phyloP scores from a whole-genome alignment of 768 basidiomycete species.

The Epithele typhae region DNA sequence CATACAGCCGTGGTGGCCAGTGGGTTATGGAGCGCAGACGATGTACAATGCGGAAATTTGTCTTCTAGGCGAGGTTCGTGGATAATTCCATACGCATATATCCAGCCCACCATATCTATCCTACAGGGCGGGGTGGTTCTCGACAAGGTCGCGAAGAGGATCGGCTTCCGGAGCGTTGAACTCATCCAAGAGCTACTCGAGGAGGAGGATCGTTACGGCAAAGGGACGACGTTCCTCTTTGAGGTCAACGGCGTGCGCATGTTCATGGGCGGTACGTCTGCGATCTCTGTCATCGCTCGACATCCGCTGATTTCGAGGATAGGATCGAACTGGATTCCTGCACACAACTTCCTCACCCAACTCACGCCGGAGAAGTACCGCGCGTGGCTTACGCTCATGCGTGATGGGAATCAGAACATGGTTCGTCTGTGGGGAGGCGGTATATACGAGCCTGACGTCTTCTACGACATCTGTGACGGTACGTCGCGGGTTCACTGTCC shows the following conservation, averaged over 20 bases:
- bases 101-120: constrained; percentile 1
- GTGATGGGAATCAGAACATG: constrained; percentile 90
- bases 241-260: constrained; percentile 43
- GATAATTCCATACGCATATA: constrained; percentile 6
- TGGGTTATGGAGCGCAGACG: constrained; percentile 35
- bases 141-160: constrained; percentile 15
- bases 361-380: constrained; percentile 44
- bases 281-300: constrained; percentile 17
- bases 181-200: constrained; percentile 41
- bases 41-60: constrained; percentile 34
- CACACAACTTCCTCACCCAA: constrained; percentile 79
- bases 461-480: constrained; percentile 80
- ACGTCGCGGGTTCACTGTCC: constrained; percentile 4
- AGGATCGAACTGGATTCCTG: constrained; percentile 90
- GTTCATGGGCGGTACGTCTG: constrained; percentile 36
- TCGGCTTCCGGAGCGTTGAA: constrained; percentile 41
- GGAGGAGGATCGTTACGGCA: constrained; percentile 26
- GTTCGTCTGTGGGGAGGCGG: constrained; percentile 90
- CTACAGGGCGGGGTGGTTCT: neutral
- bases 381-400: constrained; percentile 73
- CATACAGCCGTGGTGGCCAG: constrained; percentile 41
- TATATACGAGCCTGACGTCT: constrained; percentile 69
- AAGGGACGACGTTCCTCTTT: constrained; percentile 45
- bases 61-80: constrained; percentile 27
- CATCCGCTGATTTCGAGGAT: constrained; percentile 20